phyloP scores from a whole-genome alignment of 306 rosid species.

The Acmispon strigosus region DNA sequence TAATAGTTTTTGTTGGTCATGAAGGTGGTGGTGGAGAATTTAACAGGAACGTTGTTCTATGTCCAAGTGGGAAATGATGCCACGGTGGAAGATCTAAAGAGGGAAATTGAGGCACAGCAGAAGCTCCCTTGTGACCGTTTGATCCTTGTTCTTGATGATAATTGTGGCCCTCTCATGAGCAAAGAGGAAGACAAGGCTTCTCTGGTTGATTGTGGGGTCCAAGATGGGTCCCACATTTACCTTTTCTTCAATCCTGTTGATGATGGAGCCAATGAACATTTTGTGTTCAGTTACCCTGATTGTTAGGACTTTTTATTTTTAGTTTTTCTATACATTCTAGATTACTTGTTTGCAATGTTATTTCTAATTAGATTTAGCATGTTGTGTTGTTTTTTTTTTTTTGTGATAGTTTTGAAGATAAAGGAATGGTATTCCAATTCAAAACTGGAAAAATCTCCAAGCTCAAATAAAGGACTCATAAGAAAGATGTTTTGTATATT shows the following conservation, averaged over 20 bases:
- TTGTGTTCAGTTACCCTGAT: conserved; percentile 19
- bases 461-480: no score
- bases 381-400: no score
- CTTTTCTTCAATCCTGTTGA: conserved; percentile 47
- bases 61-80: conserved; percentile 37
- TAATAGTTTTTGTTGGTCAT: neutral
- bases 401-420: no score
- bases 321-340: no score
- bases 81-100: conserved; percentile 38
- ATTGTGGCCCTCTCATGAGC: conserved; percentile 11
- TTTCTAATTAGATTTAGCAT: no score
- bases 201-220: conserved; percentile 50
- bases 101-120: conserved; percentile 41
- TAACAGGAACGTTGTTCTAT: conserved; percentile 43
- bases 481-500: no score
- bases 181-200: conserved; percentile 27
- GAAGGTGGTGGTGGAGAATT: conserved; percentile 42
- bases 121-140: conserved; percentile 51
- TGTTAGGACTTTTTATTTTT: neutral
- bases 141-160: conserved; percentile 31
- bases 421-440: no score
- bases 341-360: no score
- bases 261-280: conserved; percentile 18
- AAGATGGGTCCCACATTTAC: conserved; percentile 50
- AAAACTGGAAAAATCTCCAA: no score